A percentile compares a stretch with the other conserved stretches of the same genome.
Evolutionary conservation across 345 rosid species (phyloP).

Genomic region (Eutrema yunnanense): DNA sequence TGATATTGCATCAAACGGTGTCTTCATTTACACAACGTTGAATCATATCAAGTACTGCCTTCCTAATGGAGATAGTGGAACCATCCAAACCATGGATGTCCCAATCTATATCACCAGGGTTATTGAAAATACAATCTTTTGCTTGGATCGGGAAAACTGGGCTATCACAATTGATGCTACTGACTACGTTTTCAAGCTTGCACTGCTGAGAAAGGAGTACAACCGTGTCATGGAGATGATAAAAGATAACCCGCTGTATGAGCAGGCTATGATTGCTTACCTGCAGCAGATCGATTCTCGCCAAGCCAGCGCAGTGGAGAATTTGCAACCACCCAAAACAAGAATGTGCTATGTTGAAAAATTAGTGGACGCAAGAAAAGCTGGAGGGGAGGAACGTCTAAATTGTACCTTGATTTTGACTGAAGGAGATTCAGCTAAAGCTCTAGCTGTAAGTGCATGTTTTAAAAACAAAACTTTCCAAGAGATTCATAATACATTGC

Average conservation of each 20-base stretch:
- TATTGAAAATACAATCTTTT: neutral
- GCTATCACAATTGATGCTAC: neutral
- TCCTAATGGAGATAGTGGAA: neutral
- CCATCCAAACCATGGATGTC: neutral
- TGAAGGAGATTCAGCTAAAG: conserved; percentile 97
- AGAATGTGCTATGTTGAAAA: conserved; percentile 37
- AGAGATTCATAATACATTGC: too few species aligned
- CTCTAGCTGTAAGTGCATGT: conserved; percentile 25
- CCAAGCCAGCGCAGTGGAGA: too few species aligned
- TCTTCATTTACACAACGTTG: neutral
- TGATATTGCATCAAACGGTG: neutral
- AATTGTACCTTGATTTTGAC: conserved; percentile 84
- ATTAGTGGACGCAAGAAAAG: conserved; percentile 84
- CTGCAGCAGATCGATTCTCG: too few species aligned
- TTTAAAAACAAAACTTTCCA: too few species aligned
- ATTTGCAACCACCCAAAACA: too few species aligned
- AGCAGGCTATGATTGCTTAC: too few species aligned
- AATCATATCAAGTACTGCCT: neutral
- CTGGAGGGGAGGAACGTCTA: conserved; percentile 73
- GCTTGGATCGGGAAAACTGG: neutral
- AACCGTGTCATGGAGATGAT: too few species aligned
- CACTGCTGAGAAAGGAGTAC: too few species aligned
- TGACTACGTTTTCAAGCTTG: too few species aligned
- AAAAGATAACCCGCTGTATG: too few species aligned
- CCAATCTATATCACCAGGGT: neutral